A percentile compares a stretch with the other conserved stretches of the same genome.
phyloP scores from a whole-genome alignment of 345 rosid species.

The Lepidium africanum region DNA sequence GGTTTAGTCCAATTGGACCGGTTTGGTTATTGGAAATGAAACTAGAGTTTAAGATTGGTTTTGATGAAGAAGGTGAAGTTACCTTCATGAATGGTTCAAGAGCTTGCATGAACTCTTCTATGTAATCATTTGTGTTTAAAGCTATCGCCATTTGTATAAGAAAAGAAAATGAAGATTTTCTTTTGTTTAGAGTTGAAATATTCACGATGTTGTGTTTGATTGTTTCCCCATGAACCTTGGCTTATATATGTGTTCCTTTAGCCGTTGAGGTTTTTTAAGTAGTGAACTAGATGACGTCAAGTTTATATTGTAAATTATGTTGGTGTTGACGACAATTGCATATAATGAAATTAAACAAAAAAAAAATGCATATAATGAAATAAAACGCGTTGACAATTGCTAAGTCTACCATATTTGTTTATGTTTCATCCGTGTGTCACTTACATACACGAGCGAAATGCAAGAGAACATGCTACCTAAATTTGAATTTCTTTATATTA shows the following conservation, averaged over 20 bases:
- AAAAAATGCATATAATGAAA: too few relatives aligned
- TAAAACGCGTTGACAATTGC: slow-evolving; percentile 5
- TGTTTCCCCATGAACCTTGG: background rate
- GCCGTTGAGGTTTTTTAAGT: background rate
- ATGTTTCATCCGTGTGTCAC: background rate
- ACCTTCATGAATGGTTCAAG: slow-evolving; percentile 58
- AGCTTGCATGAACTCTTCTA: slow-evolving; percentile 59
- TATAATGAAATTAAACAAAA: background rate
- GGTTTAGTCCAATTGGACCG: slow-evolving; percentile 57
- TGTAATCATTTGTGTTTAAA: slow-evolving; percentile 31
- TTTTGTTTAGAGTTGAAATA: slow-evolving; percentile 7
- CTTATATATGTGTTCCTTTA: slow-evolving; percentile 21
- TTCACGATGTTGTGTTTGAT: slow-evolving; percentile 7
- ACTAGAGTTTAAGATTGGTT: background rate
- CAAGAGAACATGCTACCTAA: too few relatives aligned
- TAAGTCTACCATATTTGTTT: background rate
- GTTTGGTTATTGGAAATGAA: slow-evolving; percentile 15
- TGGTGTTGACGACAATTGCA: background rate
- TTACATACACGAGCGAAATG: too few relatives aligned
- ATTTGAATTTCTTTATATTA: too few relatives aligned
- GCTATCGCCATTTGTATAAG: slow-evolving; percentile 29
- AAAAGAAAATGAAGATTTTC: background rate
- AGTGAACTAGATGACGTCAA: slow-evolving; percentile 10
- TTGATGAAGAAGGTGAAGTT: slow-evolving; percentile 27
- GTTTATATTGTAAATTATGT: background rate